phyloP scores from a whole-genome alignment of 2,329 filamentous ascomycete genomes.

The Venturia pyrina region DNA sequence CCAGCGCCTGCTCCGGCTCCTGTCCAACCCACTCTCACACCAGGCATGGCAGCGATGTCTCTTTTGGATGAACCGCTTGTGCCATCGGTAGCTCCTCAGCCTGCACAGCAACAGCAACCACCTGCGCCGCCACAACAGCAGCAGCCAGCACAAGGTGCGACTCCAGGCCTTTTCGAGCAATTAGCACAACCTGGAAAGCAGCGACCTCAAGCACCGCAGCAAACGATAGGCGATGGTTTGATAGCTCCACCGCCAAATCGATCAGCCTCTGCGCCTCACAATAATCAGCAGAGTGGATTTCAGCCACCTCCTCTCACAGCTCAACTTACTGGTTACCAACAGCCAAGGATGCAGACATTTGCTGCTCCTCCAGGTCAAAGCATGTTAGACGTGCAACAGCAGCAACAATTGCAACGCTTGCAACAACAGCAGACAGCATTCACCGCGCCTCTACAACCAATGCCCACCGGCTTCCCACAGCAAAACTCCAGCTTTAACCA shows the following conservation, averaged over 20 bases:
- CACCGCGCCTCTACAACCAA: conserved; percentile 17
- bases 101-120: conserved; percentile 40
- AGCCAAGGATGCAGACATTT: conserved; percentile 45
- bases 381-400: conserved; percentile 56
- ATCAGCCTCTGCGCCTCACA: conserved; percentile 79
- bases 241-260: conserved; percentile 70
- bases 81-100: conserved; percentile 35
- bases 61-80: conserved; percentile 50
- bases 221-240: conserved; percentile 43
- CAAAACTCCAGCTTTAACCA: conserved; percentile 47
- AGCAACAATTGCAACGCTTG: conserved; percentile 26
- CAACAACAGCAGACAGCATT: conserved; percentile 19
- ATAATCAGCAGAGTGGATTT: conserved; percentile 62
- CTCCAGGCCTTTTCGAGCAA: conserved; percentile 18
- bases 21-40: conserved; percentile 47
- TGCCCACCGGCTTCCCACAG: conserved; percentile 32
- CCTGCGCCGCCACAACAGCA: conserved; percentile 30
- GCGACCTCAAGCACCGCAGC: conserved; percentile 61
- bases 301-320: conserved; percentile 61
- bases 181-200: conserved; percentile 41
- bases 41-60: conserved; percentile 60
- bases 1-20: conserved; percentile 29
- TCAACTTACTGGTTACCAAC: conserved; percentile 65
- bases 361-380: conserved; percentile 67
- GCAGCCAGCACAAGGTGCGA: conserved; percentile 18